Evolutionary conservation across 73 alveolate genomes (phyloP).

Genomic region (Symbiodinium pilosum): DNA sequence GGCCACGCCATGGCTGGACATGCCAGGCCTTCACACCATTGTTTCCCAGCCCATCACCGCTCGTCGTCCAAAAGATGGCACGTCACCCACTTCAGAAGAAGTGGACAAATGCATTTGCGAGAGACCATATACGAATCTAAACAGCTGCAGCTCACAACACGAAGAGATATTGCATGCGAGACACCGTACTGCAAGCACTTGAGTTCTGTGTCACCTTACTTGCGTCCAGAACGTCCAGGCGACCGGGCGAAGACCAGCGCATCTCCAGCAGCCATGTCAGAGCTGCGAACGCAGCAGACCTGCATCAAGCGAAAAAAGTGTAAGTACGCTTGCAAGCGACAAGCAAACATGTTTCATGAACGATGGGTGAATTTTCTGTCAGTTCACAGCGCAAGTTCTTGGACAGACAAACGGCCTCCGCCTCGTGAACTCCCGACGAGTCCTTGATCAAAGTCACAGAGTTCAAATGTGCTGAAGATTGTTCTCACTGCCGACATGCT

Average conservation of each 20-base stretch:
- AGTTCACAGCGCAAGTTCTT: neutral
- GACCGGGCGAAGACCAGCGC: constrained; percentile 47
- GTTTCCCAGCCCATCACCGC: neutral
- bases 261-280: constrained; percentile 49
- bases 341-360: no score
- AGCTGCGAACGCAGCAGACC: constrained; percentile 79
- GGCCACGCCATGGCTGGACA: neutral
- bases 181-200: no score
- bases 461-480: no score
- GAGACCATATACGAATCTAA: neutral
- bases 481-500: no score
- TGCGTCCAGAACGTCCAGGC: neutral
- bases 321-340: no score
- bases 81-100: constrained; percentile 1
- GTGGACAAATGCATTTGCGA: neutral
- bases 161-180: no score
- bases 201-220: no score
- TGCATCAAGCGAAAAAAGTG: no score
- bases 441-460: neutral
- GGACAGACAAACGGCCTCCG: neutral
- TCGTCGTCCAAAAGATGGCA: neutral
- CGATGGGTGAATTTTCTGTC: no score
- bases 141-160: no score
- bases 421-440: neutral
- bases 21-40: neutral